A percentile compares a stretch with the other conserved stretches of the same genome.
phyloP scores from a whole-genome alignment of 805 yeast species.

The Starmera dryadoides region DNA sequence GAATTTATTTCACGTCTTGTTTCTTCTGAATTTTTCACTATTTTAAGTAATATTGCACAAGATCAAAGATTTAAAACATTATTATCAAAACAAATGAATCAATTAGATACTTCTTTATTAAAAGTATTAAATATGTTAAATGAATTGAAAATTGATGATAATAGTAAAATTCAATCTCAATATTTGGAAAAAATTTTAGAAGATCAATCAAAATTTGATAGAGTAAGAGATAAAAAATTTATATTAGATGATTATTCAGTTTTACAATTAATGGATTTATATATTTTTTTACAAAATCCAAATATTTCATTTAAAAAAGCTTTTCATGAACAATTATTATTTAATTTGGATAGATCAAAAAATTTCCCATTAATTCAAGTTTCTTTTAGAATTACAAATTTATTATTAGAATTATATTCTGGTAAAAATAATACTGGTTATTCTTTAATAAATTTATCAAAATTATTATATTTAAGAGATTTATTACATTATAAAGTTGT shows the following conservation, averaged over 20 bases:
- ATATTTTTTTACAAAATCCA: slow-evolving; percentile 46
- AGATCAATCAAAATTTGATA: not conserved
- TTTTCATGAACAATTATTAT: slow-evolving; percentile 57
- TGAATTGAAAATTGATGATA: slow-evolving; percentile 9
- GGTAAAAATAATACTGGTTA: slow-evolving; percentile 5
- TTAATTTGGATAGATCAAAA: slow-evolving; percentile 50
- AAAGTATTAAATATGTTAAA: slow-evolving; percentile 9
- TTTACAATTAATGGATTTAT: slow-evolving; percentile 45
- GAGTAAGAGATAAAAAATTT: slow-evolving; percentile 17
- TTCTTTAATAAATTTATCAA: slow-evolving; percentile 30
- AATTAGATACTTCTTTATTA: slow-evolving; percentile 5
- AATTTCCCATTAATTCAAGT: slow-evolving; percentile 28
- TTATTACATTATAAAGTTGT: slow-evolving; percentile 48
- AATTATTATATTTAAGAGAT: slow-evolving; percentile 42
- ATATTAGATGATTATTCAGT: slow-evolving; percentile 39
- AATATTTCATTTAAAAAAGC: slow-evolving; percentile 55
- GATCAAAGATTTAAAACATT: slow-evolving; percentile 18
- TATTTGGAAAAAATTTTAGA: slow-evolving; percentile 4
- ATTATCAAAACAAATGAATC: slow-evolving; percentile 6
- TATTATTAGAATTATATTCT: slow-evolving; percentile 19
- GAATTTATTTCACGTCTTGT: slow-evolving; percentile 39
- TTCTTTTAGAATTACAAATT: slow-evolving; percentile 19
- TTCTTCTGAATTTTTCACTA: slow-evolving; percentile 37
- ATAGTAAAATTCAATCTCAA: slow-evolving; percentile 10
- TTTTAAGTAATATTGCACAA: slow-evolving; percentile 33